Base-by-base conservation (phyloP, 495 filamentous ascomycete genomes). In the Apodospora peruviana region DNA sequence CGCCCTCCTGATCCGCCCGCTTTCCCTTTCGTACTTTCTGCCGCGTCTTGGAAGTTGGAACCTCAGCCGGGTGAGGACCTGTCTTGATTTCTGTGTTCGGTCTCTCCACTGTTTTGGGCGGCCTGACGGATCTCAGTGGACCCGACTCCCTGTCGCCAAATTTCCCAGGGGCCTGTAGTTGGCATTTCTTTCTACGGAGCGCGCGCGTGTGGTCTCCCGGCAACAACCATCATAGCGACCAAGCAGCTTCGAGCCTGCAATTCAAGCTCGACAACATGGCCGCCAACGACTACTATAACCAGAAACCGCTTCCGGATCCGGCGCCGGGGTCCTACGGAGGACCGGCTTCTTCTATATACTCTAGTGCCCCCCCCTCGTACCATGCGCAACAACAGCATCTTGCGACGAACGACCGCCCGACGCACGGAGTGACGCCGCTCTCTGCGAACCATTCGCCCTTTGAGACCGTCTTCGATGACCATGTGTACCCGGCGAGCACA, bases 201-300 rank as follows among this genome's bases (percentile, higher is more conserved):
- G 17, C 16, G 18, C 17, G 38, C 5, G 5, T 40, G 5, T n/a
- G n/a, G n/a, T n/a, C n/a, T 8, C 11, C 37, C 11, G 12, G 17
- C 37, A 39, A 39, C 11, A 39, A 18, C 37, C 37, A 7, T 32
- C n/a, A n/a, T n/a, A n/a, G n/a, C n/a, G n/a, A n/a, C n/a, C n/a
- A n/a, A n/a, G n/a, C n/a, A n/a, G n/a, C n/a, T n/a, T n/a, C 27
- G 27, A 32, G 7, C 27, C 27, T 40, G 11, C 17, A 4, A 10
- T 40, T 19, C 39, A 11, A 4, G 20, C 39, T 10, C 7, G n/a
- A 21, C 48, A 79, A 40, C 60, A 95, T 94, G 89, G 85, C 89
- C 44, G 78, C 87, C 51, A 87, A 90, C 74, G 84, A 89, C 49
- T 90, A 90, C 67, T 90, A 90, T 72, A 78, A 79, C 61, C 60